phyloP scores from a whole-genome alignment of 129 eudicot species.

The Artemisia tridentata region DNA sequence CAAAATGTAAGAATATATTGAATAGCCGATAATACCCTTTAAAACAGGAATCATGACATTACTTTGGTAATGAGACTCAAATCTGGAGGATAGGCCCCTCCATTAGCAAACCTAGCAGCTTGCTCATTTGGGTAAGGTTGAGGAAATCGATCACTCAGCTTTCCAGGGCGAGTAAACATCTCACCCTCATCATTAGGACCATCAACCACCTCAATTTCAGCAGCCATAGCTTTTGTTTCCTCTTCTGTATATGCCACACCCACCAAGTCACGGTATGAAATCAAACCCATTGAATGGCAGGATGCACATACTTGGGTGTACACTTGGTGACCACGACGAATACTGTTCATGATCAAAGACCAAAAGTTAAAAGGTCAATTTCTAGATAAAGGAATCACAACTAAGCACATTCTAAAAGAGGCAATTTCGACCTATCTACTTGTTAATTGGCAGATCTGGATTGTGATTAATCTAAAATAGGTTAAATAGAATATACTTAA shows the following conservation, averaged over 20 bases:
- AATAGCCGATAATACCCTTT: background rate
- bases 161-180: conserved; percentile 90
- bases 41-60: conserved; percentile 10
- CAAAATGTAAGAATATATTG: conserved; percentile 10
- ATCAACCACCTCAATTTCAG: conserved; percentile 88
- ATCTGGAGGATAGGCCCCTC: conserved; percentile 95
- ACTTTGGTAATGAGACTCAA: conserved; percentile 86
- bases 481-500: no score
- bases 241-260: conserved; percentile 97
- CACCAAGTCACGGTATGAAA: conserved; percentile 85
- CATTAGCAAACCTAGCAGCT: conserved; percentile 93
- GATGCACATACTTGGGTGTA: conserved; percentile 92
- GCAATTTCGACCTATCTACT: background rate
- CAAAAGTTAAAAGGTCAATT: conserved; percentile 5
- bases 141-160: conserved; percentile 83
- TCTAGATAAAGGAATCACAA: background rate
- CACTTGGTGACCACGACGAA: conserved; percentile 94
- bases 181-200: conserved; percentile 98
- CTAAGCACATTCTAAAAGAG: background rate
- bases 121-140: conserved; percentile 79
- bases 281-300: conserved; percentile 84
- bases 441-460: background rate
- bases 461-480: background rate
- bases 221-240: conserved; percentile 90
- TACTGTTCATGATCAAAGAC: conserved; percentile 42